Base-by-base conservation (phyloP, 441 rosid genomes). In the Populus trichocarpa region DNA sequence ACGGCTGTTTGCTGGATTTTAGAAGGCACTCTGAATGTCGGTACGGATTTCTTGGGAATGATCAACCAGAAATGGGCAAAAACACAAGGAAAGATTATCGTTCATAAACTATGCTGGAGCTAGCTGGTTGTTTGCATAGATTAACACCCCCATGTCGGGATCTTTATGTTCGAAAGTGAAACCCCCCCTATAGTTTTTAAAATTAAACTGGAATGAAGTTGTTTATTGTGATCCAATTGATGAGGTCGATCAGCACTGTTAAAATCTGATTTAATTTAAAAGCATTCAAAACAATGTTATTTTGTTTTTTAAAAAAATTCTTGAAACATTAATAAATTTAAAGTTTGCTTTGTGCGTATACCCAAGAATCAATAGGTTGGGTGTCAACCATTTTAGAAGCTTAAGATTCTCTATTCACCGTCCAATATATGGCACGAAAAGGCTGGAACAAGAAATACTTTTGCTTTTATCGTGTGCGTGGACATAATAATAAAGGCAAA, bases 11-110 rank as follows among this genome's bases (percentile, higher is more conserved):
- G 13, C 57, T 13, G 38, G 16, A 11, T 33, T 64, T 57, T 25
- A 0, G 14, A 23, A 70, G 77, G 77, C 61, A 63, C n/a, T 73
- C 40, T 59, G 12, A 38, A 10, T 28, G 75, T 16, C 40, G 30
- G 67, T 72, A 74, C 32, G 61, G 61, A 36, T 75, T 75, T 75
- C 38, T 75, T 66, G 77, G 71, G 63, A 75, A 66, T 65, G 64
- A 65, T 12, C 59, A 74, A 13, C 10, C 2, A 22, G 63, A 6
- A 38, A 38, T 38, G 42, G 42, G 11, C 42, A 38, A 8, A 3
- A 46, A 46, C 7, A 46, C 1, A 12, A 46, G 42, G 9, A 46
- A 46, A 12, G 0, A 1, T 12, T 0, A 4, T 46, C 5, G 18
- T 46, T 46, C 57, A 46, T 14, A 46, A 14, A 14, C 18, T 4